Evolutionary conservation across 202 grass and related monocot species (phyloP), one percentile per base, ranked within the genome.

Genomic region (Carex arenaria): DNA sequence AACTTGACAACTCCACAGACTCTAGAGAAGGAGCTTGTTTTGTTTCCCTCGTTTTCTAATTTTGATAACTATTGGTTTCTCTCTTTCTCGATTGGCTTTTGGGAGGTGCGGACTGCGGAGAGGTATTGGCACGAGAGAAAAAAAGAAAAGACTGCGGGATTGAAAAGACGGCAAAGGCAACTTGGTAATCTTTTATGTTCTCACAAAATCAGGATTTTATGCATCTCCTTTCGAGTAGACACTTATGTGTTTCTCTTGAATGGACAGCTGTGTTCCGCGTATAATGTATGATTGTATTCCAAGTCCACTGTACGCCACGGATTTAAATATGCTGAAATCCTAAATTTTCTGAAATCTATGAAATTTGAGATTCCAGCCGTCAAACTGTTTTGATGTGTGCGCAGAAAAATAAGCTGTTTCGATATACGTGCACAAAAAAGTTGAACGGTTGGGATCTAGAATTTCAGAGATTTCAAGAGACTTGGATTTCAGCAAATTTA

Each of bases 11-110:
- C 36, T 62, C 28, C 76, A 61, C 53, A 60, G 19, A 80, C 31
- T 19, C 31, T 19, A 76, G 19, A 80, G 31, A 11, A 80, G 30
- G 17, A 80, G 76, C 55, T 80, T 30, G 55, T 36, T 79, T 78
- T 30, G 55, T 34, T 63, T 78, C 14, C 23, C 53, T 57, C 73
- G 45, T 78, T 70, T 70, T 31, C 30, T 20, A 45, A 70, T 10
- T 43, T 20, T 0, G 34, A 80, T 3, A 12, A 10, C 28, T 51
- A 30, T 59, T n/a, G 9, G 5, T 60, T 36, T 17, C 55, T 76
- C 53, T 59, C 36, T 32, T 22, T 40, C 74, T 77, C 36, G 55
- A 59, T n/a, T 47, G 59, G 31, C 9, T 43, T 80, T 61, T 78
- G 74, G 53, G 26, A 76, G 51, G 45, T 30, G 49, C 26, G 57